Evolutionary conservation across 2,329 filamentous ascomycete species (phyloP).

Genomic region (Kalaharituber pfeilii): DNA sequence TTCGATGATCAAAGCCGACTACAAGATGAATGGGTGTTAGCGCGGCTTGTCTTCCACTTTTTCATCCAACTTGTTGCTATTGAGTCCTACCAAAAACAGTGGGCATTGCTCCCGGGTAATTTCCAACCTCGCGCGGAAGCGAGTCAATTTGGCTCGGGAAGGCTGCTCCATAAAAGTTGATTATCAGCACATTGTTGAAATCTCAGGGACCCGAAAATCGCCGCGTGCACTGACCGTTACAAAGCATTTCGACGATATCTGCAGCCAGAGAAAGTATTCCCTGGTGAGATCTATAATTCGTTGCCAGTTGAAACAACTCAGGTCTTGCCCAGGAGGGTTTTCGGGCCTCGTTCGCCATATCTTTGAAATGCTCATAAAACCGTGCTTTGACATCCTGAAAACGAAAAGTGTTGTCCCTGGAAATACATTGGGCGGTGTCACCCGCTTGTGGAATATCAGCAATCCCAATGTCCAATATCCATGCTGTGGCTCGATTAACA

Average conservation of each 20-base stretch:
- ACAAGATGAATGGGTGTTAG: background rate
- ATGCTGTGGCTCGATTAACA: background rate
- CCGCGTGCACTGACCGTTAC: background rate
- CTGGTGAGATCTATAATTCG: constrained; percentile 26
- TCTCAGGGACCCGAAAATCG: background rate
- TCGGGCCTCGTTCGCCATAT: background rate
- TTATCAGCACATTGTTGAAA: too few relatives aligned
- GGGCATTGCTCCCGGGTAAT: constrained; percentile 9
- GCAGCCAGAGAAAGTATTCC: constrained; percentile 25
- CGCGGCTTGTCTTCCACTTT: background rate
- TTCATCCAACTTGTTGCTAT: background rate
- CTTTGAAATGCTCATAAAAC: background rate
- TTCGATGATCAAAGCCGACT: constrained; percentile 1
- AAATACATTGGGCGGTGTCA: constrained; percentile 27
- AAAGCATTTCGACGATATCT: constrained; percentile 19
- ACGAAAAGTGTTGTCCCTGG: constrained; percentile 25
- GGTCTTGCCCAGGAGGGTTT: constrained; percentile 14
- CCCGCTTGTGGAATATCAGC: background rate
- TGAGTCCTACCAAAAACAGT: constrained; percentile 1
- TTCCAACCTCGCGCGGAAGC: constrained; percentile 10
- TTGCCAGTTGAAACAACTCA: constrained; percentile 20
- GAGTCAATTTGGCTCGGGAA: constrained; percentile 12
- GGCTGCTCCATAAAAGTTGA: too few relatives aligned
- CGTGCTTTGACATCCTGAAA: constrained; percentile 24
- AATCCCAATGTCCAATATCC: background rate